Base-by-base conservation (phyloP, 768 basidiomycete genomes). In the Hygrocybe coccinea region DNA sequence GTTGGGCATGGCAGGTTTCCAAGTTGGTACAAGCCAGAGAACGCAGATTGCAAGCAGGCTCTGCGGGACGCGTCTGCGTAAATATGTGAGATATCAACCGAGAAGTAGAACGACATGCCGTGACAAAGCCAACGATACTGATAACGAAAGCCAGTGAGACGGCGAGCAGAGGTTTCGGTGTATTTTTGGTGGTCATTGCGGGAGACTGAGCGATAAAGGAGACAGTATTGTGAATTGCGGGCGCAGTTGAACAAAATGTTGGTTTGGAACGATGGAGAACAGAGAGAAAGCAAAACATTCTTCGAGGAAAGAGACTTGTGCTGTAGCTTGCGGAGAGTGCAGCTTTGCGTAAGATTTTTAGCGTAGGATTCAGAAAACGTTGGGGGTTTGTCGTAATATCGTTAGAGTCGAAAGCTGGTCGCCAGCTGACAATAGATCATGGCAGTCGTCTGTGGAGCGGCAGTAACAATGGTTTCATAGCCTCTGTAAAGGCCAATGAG, bases 11-110 rank as follows among this genome's bases (percentile, higher is more conserved):
- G 25, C 11, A 4, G 52, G 52, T 54, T 34, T 54, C 29, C 21
- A 54, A 3, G 41, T 25, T 14, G 52, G 52, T 10, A 54, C 17
- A 41, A 54, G 52, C 52, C 52, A 54, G 24, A 44, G 17, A 17
- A 54, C 10, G 33, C 22, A 34, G 11, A 54, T 45, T 1, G 43
- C 38, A 33, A 54, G 34, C 8, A 54, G 15, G 17, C 52, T 54
- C 52, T 54, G 25, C 10, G 29, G 29, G 14, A n/a, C 8, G 29
- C 8, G 8, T 6, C 12, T n/a, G 39, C 34, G 39, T 38, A 35
- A 34, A 33, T 9, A 50, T 11, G 48, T 14, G 25, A 22, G 29
- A 50, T 11, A 50, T 9, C 24, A 43, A 12, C 17, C 5, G 14
- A 11, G 12, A 54, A 15, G 24, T 17, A 54, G 15, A 35, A 33